Evolutionary conservation across 805 yeast genomes (phyloP), one percentile per base, ranked within the genome.

Genomic region (Wickerhamiella qilinensis): DNA sequence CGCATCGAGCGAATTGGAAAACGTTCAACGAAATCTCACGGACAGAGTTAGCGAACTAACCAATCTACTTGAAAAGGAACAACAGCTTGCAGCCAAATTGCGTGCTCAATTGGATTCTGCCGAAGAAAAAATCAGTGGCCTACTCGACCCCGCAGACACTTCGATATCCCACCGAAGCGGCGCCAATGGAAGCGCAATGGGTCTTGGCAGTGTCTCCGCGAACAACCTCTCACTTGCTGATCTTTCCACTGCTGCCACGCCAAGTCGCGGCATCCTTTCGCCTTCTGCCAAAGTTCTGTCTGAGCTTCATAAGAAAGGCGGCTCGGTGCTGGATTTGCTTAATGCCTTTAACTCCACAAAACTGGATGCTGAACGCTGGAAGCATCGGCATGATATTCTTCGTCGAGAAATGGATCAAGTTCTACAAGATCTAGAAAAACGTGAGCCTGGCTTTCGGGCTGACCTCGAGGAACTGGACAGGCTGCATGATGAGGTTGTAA

Each of bases 371-470:
- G 65, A 72, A 2, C 68, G 72, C 38, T 94, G 84, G 56, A 71
- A 75, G 48, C 67, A 76, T 15, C 77, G 79, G 38, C 83, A 81
- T 47, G 75, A 73, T 41, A 68, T 70, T 39, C 64, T 88, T 42
- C 80, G 85, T 39, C 56, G 63, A 27, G 88, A 83, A 55, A 63
- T 86, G 41, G 77, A 79, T 47, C 63, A 66, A 1, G 75, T 88
- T 46, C 73, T 85, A 24, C 64, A 66, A 16, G 95, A 85, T 55
- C 62, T 86, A 44, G 93, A 84, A 49, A 65, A 70, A 22, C 76
- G 80, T 50, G 75, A 82, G 39, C 96, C 97, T 0, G 62, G 77
- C 2, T 68, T 88, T 35, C 71, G 63, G 58, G 77, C 75, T 38
- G 79, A 75, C 48, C 75, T 66, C 57, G 72, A 69, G 39, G 71